Conservation (phyloP, 192 early-diverging fungal genomes). For the Backusella sp. region DNA sequence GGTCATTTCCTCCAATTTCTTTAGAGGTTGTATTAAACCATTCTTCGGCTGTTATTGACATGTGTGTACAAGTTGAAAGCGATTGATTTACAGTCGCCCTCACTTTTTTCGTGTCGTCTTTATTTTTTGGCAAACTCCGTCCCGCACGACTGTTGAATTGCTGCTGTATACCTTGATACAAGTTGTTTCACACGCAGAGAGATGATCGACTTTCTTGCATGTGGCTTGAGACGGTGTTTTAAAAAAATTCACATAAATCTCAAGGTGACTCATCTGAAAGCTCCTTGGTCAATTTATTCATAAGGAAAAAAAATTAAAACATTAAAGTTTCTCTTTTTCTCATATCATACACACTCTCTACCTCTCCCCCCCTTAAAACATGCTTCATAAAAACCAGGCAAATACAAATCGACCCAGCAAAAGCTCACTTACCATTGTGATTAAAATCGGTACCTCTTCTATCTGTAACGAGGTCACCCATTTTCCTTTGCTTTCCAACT, state of each 20-base stretch:
- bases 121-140: no score
- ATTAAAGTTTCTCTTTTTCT: background rate
- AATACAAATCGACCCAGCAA: conserved; percentile 21
- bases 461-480: conserved; percentile 94
- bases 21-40: background rate
- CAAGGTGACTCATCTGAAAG: background rate
- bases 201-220: background rate
- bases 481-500: conserved; percentile 62
- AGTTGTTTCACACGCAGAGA: background rate
- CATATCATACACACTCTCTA: background rate
- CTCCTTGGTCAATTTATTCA: background rate
- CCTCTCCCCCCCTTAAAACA: background rate
- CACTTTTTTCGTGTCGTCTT: no score
- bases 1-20: background rate
- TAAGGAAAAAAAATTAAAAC: background rate
- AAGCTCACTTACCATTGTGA: conserved; percentile 69
- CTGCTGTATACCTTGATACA: background rate
- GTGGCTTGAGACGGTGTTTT: background rate
- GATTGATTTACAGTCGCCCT: background rate
- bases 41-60: background rate
- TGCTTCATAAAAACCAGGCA: conserved; percentile 30
- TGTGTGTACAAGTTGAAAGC: background rate
- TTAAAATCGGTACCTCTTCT: conserved; percentile 95
- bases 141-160: no score
- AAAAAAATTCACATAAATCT: background rate